Evolutionary conservation across 2,329 filamentous ascomycete genomes (phyloP).

Genomic region (Madurella mycetomatis): DNA sequence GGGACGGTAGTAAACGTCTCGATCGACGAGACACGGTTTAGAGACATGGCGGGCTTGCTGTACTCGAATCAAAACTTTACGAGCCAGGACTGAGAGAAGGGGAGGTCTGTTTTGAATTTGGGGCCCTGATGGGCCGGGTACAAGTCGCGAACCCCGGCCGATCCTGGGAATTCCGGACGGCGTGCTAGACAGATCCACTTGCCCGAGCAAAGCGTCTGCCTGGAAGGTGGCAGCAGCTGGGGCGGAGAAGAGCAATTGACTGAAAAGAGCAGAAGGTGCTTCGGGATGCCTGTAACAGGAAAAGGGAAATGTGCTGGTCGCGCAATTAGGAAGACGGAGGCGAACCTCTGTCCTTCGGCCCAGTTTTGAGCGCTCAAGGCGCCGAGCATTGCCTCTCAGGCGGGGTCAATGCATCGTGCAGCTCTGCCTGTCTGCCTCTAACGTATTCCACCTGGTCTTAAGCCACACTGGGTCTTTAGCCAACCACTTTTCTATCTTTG

Average conservation of each 20-base stretch:
- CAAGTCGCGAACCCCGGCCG: too few relatives aligned
- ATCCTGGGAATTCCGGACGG: too few relatives aligned
- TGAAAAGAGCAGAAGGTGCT: background rate
- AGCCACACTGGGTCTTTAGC: too few relatives aligned
- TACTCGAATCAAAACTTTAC: background rate
- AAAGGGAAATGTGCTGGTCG: too few relatives aligned
- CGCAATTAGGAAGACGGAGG: too few relatives aligned
- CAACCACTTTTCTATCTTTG: too few relatives aligned
- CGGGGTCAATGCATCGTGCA: background rate
- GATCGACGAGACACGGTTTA: slow-evolving; percentile 49
- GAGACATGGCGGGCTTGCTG: slow-evolving; percentile 39
- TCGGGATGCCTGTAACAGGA: background rate
- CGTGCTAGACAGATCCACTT: background rate
- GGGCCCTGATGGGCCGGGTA: too few relatives aligned
- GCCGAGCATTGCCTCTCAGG: background rate
- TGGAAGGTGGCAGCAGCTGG: background rate
- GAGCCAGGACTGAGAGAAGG: background rate
- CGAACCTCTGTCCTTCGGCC: too few relatives aligned
- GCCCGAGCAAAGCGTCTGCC: background rate
- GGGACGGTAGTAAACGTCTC: slow-evolving; percentile 46
- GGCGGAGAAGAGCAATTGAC: background rate
- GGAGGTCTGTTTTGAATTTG: background rate
- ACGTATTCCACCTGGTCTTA: too few relatives aligned
- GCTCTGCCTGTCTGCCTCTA: too few relatives aligned
- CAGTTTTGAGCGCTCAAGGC: too few relatives aligned